phyloP scores from a whole-genome alignment of 306 rosid species.

The Cucumis sativus region Cucumber_9930_V3 NC_026658.2:1352001-1352500 shows the following conservation, averaged over 20 bases:
- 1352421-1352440: neutral
- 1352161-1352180: neutral
- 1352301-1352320: neutral
- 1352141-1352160: neutral
- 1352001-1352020: too few relatives aligned
- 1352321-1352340: neutral
- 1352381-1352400: neutral
- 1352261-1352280: neutral
- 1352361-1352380: neutral
- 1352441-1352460: neutral
- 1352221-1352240: neutral
- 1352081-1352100: neutral
- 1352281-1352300: neutral
- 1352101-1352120: neutral
- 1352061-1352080: too few relatives aligned
- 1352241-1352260: neutral
- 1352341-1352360: neutral
- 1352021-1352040: too few relatives aligned
- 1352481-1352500: neutral
- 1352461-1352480: neutral
- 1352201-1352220: neutral
- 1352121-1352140: neutral
- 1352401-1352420: neutral
- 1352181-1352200: neutral
- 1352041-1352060: too few relatives aligned